Evolutionary conservation across 1,139 yeast genomes (phyloP).

Genomic region (Saccharomyces hybrid): DNA sequence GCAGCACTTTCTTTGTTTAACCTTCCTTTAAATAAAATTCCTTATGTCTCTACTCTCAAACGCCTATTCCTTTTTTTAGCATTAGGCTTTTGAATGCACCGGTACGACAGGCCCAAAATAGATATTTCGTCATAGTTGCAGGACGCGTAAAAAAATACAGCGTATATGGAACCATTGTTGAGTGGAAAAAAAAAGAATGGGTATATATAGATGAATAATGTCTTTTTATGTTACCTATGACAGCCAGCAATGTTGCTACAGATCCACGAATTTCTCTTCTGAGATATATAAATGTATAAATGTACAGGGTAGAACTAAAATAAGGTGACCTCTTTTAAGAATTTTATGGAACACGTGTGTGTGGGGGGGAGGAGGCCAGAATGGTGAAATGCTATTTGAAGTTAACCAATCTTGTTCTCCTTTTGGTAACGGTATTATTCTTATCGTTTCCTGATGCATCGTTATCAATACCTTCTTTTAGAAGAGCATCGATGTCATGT

Average conservation of each 20-base stretch:
- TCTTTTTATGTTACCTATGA: neutral
- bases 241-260: neutral
- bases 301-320: neutral
- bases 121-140: neutral
- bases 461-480: conserved; percentile 12
- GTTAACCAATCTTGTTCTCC: conserved; percentile 22
- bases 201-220: neutral
- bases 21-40: neutral
- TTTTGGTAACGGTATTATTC: conserved; percentile 17
- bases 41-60: neutral
- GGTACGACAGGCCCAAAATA: neutral
- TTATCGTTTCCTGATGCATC: conserved; percentile 2
- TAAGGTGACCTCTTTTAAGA: neutral
- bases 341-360: neutral
- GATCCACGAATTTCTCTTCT: neutral
- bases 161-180: too few relatives aligned
- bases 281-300: neutral
- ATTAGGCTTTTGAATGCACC: neutral
- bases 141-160: neutral
- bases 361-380: neutral
- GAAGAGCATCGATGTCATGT: conserved; percentile 23
- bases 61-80: neutral
- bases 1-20: neutral
- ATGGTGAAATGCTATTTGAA: conserved; percentile 4
- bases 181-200: too few relatives aligned